Conservation (phyloP, 192 early-diverging fungal genomes). For the Funneliformis mosseae region DNA sequence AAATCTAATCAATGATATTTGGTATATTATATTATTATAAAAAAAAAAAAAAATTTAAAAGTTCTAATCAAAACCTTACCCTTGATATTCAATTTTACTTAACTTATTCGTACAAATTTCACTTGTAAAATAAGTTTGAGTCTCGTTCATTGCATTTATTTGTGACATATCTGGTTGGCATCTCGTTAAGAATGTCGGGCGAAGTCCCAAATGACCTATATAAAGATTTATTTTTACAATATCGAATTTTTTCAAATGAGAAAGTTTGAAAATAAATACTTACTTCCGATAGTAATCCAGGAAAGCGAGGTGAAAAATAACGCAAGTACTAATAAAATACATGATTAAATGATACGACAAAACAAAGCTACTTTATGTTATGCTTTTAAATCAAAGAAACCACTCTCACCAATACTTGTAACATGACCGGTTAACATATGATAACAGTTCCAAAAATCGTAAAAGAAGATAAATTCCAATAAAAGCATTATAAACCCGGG, state of each 20-base stretch:
- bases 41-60: neutral
- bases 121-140: constrained; percentile 26
- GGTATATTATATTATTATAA: neutral
- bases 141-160: neutral
- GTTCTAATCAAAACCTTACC: neutral
- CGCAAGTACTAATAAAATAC: neutral
- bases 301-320: constrained; percentile 23
- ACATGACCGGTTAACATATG: constrained; percentile 31
- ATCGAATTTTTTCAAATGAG: no score
- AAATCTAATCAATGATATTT: constrained; percentile 19
- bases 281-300: constrained; percentile 33
- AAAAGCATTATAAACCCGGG: constrained; percentile 26
- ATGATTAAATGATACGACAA: neutral
- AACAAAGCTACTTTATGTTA: neutral
- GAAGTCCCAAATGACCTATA: constrained; percentile 26
- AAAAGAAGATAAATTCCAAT: constrained; percentile 32
- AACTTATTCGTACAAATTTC: constrained; percentile 27
- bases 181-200: constrained; percentile 33
- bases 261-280: neutral
- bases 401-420: neutral
- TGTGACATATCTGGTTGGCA: constrained; percentile 17
- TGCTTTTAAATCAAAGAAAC: no score
- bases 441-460: constrained; percentile 26
- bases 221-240: neutral
- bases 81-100: constrained; percentile 34